Evolutionary conservation across 202 grass and related monocot species (phyloP).

Genomic region (Thinopyrum obtusiflorum): DNA sequence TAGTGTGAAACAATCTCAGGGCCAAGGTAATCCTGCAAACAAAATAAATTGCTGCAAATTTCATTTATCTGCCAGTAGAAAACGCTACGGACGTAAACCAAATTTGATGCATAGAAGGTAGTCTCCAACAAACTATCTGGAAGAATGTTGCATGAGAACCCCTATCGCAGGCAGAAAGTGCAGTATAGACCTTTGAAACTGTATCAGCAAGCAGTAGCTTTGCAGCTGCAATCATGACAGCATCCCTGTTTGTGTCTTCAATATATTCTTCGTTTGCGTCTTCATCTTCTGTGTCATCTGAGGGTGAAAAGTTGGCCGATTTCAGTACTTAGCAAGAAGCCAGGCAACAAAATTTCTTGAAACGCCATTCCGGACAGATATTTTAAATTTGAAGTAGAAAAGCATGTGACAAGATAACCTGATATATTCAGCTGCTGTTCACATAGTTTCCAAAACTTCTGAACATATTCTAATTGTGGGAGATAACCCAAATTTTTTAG

Average conservation of each 20-base stretch:
- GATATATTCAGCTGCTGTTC: constrained; percentile 79
- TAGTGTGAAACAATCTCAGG: constrained; percentile 94
- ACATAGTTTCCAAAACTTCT: constrained; percentile 93
- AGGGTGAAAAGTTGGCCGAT: constrained; percentile 31
- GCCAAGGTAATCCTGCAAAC: constrained; percentile 80
- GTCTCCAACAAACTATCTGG: neutral
- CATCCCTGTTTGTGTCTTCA: constrained; percentile 91
- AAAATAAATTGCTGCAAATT: constrained; percentile 10
- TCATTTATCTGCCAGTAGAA: neutral
- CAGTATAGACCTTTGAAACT: constrained; percentile 72
- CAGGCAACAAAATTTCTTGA: neutral
- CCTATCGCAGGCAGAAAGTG: constrained; percentile 13
- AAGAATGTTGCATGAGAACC: constrained; percentile 16
- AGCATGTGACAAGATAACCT: constrained; percentile 42
- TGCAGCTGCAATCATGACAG: constrained; percentile 84
- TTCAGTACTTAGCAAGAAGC: constrained; percentile 20
- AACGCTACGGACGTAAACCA: neutral
- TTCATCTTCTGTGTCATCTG: constrained; percentile 99
- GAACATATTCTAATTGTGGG: constrained; percentile 63
- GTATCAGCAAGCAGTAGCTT: constrained; percentile 80
- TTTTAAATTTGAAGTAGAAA: neutral
- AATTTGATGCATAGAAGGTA: neutral
- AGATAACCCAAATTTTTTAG: constrained; percentile 79
- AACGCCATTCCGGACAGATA: neutral
- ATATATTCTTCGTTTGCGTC: constrained; percentile 94